Evolutionary conservation across 768 basidiomycete species (phyloP).

Genomic region (Amylocystis lapponica): DNA sequence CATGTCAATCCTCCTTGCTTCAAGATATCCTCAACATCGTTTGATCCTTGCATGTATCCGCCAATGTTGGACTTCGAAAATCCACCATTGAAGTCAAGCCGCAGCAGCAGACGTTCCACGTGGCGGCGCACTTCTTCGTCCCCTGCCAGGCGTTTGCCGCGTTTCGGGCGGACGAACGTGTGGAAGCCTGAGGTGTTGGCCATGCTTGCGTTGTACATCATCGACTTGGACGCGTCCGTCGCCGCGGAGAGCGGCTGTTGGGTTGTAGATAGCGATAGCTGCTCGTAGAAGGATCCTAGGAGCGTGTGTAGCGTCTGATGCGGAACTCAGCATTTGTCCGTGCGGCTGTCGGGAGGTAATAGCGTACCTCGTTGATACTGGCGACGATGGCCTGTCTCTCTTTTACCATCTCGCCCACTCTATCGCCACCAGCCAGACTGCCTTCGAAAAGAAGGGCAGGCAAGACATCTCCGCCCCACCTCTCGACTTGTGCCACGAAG

Average conservation of each 20-base stretch:
- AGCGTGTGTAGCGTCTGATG: slow-evolving; percentile 59
- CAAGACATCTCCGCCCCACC: slow-evolving; percentile 89
- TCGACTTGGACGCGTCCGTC: slow-evolving; percentile 69
- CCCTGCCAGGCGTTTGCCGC: slow-evolving; percentile 46
- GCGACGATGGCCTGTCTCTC: slow-evolving; percentile 64
- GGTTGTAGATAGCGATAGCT: slow-evolving; percentile 69
- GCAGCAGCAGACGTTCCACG: slow-evolving; percentile 74
- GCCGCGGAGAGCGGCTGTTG: slow-evolving; percentile 61
- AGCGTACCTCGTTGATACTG: slow-evolving; percentile 71
- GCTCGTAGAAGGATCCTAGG: slow-evolving; percentile 75
- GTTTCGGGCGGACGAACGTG: slow-evolving; percentile 49
- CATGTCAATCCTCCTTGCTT: slow-evolving; percentile 23
- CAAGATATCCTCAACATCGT: slow-evolving; percentile 26
- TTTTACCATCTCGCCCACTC: slow-evolving; percentile 67
- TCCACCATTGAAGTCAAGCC: slow-evolving; percentile 80
- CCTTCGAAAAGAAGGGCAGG: slow-evolving; percentile 82
- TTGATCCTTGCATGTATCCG: slow-evolving; percentile 39
- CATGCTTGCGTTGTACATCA: slow-evolving; percentile 51
- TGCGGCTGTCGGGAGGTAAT: background rate
- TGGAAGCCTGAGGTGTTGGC: slow-evolving; percentile 37
- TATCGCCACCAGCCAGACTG: slow-evolving; percentile 54
- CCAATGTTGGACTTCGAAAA: slow-evolving; percentile 47
- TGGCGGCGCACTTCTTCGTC: slow-evolving; percentile 71
- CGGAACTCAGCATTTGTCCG: background rate
- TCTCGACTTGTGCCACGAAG: slow-evolving; percentile 82